Evolutionary conservation across 2,329 filamentous ascomycete genomes (phyloP).

Genomic region (Verticillium isaacii): DNA sequence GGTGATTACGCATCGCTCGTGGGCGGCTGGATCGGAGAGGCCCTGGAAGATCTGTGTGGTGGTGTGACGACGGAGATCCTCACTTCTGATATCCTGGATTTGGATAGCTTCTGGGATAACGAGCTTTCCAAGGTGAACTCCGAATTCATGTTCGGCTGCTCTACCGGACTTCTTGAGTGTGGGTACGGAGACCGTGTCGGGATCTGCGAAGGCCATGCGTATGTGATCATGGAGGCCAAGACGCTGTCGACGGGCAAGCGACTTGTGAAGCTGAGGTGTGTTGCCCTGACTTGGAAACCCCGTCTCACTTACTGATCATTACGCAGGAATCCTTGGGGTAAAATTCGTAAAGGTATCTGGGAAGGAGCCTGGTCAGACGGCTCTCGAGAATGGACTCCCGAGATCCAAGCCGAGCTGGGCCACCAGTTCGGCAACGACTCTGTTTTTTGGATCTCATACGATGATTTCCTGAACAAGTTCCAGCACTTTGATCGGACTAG

Average conservation of each 20-base stretch:
- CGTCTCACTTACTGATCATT: slow-evolving; percentile 10
- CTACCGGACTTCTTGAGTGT: slow-evolving; percentile 57
- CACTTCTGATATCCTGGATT: slow-evolving; percentile 68
- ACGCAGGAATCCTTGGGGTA: slow-evolving; percentile 54
- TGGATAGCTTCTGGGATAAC: slow-evolving; percentile 77
- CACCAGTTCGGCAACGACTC: slow-evolving; percentile 59
- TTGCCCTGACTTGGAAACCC: neutral
- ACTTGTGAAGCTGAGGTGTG: slow-evolving; percentile 43
- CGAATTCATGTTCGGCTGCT: slow-evolving; percentile 73
- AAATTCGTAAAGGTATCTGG: slow-evolving; percentile 53
- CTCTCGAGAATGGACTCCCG: slow-evolving; percentile 56
- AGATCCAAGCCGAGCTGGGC: slow-evolving; percentile 51
- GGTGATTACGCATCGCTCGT: slow-evolving; percentile 69
- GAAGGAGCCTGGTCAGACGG: slow-evolving; percentile 56
- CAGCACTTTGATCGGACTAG: slow-evolving; percentile 57
- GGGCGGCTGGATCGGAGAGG: slow-evolving; percentile 65
- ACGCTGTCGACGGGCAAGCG: slow-evolving; percentile 47
- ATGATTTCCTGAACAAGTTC: slow-evolving; percentile 59
- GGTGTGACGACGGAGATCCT: slow-evolving; percentile 67
- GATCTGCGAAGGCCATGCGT: slow-evolving; percentile 55
- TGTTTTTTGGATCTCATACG: slow-evolving; percentile 60
- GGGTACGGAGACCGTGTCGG: slow-evolving; percentile 57
- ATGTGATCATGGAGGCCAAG: slow-evolving; percentile 55
- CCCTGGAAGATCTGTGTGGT: slow-evolving; percentile 56
- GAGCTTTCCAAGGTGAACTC: slow-evolving; percentile 77